Conservation (phyloP, 2,329 filamentous ascomycete genomes). For the Thermothelomyces thermophilus region DNA sequence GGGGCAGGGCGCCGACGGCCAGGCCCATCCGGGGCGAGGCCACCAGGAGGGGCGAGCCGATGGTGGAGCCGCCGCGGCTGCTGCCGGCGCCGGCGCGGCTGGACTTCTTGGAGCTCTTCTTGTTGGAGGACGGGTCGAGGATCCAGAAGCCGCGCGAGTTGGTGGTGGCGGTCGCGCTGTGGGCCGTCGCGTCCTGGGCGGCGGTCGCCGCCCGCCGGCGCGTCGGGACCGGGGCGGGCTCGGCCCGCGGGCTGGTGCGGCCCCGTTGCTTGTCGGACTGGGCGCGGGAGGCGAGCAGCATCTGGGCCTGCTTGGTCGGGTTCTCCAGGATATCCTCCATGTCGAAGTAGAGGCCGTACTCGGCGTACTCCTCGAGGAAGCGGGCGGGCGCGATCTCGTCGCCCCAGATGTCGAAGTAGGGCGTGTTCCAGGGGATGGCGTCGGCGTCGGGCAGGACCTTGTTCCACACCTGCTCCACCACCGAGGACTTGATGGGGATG, state of each 20-base stretch:
- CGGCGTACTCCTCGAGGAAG: slow-evolving; percentile 13
- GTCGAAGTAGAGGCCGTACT: slow-evolving; percentile 11
- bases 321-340: slow-evolving; percentile 13
- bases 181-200: neutral
- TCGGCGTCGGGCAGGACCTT: slow-evolving; percentile 11
- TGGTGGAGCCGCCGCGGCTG: neutral
- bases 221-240: neutral
- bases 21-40: neutral
- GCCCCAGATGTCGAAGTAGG: slow-evolving; percentile 13
- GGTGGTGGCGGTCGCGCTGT: neutral
- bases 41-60: neutral
- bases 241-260: neutral
- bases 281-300: slow-evolving; percentile 7
- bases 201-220: neutral
- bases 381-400: slow-evolving; percentile 12
- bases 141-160: slow-evolving; percentile 3
- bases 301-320: slow-evolving; percentile 11
- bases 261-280: neutral
- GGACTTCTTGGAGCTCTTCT: neutral
- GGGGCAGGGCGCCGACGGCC: neutral
- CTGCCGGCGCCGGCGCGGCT: slow-evolving; percentile 3
- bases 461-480: slow-evolving; percentile 11
- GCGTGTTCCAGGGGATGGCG: slow-evolving; percentile 7
- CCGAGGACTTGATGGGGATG: slow-evolving; percentile 9
- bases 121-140: neutral